These are phyloP conservation scores for Capsicum chinense DNA, from an alignment of 257 asterid species.

Conservation along the genomic window DNA sequence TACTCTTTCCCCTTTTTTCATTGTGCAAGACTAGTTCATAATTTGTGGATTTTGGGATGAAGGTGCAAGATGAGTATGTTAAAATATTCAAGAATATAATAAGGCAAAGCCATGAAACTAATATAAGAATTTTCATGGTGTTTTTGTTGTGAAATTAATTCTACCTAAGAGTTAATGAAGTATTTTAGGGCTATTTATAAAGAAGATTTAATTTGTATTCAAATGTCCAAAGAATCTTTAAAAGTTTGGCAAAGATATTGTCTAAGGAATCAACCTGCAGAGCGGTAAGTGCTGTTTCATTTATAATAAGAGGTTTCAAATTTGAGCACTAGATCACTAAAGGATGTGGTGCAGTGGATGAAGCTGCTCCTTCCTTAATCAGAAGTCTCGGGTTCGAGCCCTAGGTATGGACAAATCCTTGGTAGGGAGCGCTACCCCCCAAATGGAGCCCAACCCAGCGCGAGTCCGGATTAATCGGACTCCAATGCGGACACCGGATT, in stretches of 20 bases:
- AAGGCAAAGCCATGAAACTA: conserved; percentile 14
- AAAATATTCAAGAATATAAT: conserved; percentile 7
- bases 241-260: not conserved
- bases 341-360: too few relatives aligned
- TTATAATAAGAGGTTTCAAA: not conserved
- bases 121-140: conserved; percentile 16
- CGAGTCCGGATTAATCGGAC: too few relatives aligned
- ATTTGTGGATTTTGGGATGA: conserved; percentile 15
- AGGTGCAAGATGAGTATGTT: conserved; percentile 4
- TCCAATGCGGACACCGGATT: too few relatives aligned
- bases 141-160: not conserved
- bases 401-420: too few relatives aligned
- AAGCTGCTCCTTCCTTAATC: too few relatives aligned
- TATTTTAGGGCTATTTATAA: not conserved
- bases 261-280: not conserved
- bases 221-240: not conserved
- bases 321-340: not conserved
- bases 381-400: too few relatives aligned
- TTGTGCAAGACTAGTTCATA: not conserved
- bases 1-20: conserved; percentile 18
- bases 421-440: too few relatives aligned
- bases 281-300: not conserved
- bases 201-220: not conserved
- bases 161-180: not conserved
- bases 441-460: too few relatives aligned